Percentiles rank a stretch among this genome's conserved stretches.
phyloP scores from a whole-genome alignment of 164 flowering plant genomes.

The Umbellularia californica region DNA sequence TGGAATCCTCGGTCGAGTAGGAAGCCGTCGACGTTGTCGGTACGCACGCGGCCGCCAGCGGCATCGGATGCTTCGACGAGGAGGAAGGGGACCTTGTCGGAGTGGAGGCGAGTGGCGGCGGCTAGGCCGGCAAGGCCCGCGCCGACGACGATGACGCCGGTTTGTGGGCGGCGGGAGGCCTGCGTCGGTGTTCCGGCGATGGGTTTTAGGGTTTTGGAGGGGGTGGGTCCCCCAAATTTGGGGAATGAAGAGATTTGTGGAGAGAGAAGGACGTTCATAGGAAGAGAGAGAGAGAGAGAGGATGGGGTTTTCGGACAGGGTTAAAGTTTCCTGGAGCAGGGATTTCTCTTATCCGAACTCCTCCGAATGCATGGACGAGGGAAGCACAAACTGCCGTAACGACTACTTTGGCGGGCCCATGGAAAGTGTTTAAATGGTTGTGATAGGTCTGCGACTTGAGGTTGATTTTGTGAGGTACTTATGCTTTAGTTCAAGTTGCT shows the following conservation, averaged over 20 bases:
- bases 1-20: constrained; percentile 92
- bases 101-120: constrained; percentile 68
- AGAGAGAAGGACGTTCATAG: constrained; percentile 9
- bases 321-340: no score
- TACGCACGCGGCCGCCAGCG: constrained; percentile 91
- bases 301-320: no score
- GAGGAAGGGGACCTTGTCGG: constrained; percentile 60
- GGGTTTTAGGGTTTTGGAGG: background rate
- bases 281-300: no score
- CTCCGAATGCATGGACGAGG: no score
- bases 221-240: background rate
- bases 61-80: constrained; percentile 82
- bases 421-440: no score
- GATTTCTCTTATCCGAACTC: no score
- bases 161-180: constrained; percentile 18
- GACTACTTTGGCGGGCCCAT: no score
- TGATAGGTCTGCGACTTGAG: no score
- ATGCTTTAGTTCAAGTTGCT: no score
- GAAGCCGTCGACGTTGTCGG: constrained; percentile 74
- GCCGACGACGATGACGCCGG: constrained; percentile 66
- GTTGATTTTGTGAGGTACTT: no score
- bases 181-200: constrained; percentile 12
- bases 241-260: background rate
- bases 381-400: no score
- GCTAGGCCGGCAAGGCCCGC: constrained; percentile 94